phyloP scores from a whole-genome alignment of 2,329 filamentous ascomycete species.

The Fusarium sp. region DNA sequence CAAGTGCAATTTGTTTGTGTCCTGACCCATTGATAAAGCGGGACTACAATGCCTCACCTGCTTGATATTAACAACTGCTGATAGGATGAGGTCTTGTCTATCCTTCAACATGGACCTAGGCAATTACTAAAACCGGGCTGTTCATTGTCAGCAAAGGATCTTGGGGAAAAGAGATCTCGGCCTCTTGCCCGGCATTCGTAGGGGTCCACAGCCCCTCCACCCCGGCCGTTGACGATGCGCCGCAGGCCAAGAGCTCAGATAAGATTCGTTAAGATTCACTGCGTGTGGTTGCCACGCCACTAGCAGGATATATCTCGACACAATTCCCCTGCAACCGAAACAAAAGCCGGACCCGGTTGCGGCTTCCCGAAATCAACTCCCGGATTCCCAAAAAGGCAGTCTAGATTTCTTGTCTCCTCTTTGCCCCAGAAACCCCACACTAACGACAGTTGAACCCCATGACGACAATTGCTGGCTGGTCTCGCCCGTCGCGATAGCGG shows the following conservation, averaged over 20 bases:
- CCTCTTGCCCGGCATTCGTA: constrained; percentile 28
- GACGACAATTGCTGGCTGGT: constrained; percentile 30
- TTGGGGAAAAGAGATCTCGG: constrained; percentile 29
- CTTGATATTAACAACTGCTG: neutral
- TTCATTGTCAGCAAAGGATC: constrained; percentile 14
- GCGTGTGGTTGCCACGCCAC: rapidly evolving
- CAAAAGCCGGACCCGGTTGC: constrained; percentile 46
- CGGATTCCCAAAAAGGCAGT: constrained; percentile 48
- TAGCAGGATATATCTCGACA: constrained; percentile 21
- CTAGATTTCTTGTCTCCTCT: constrained; percentile 39
- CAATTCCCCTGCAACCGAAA: constrained; percentile 37
- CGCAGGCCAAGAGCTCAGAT: constrained; percentile 10
- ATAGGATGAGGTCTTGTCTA: neutral
- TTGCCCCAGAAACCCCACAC: constrained; percentile 50
- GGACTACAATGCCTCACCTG: neutral
- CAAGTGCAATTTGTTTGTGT: too few relatives aligned
- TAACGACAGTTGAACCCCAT: constrained; percentile 35
- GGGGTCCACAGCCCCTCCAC: constrained; percentile 10
- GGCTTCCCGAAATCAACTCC: constrained; percentile 51
- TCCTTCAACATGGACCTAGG: neutral
- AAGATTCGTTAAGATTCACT: constrained; percentile 12
- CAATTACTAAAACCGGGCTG: constrained; percentile 8
- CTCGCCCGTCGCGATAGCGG: constrained; percentile 15
- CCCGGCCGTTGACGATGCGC: constrained; percentile 9
- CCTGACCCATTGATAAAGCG: neutral